These are phyloP conservation scores for Saccharomyces pastorianus DNA, from an alignment of 1,139 yeast species.

Conservation along the genomic window DNA sequence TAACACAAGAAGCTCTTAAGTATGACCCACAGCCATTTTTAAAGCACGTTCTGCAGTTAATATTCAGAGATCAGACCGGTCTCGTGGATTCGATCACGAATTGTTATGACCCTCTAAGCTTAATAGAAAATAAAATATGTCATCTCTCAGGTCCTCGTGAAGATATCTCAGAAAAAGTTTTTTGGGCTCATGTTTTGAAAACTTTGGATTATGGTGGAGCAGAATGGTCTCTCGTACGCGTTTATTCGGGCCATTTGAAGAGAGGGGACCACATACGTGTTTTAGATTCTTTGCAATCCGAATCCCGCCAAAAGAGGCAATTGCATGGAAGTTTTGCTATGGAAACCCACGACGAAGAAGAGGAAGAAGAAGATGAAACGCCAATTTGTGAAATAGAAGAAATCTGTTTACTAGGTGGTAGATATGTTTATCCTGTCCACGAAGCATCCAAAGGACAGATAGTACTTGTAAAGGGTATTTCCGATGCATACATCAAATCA, in stretches of 20 bases:
- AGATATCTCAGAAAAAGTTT: neutral
- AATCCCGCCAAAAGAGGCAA: neutral
- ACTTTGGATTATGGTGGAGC: conserved; percentile 39
- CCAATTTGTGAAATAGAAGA: conserved; percentile 37
- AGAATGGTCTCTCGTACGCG: conserved; percentile 46
- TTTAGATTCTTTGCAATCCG: conserved; percentile 36
- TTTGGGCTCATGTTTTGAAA: conserved; percentile 56
- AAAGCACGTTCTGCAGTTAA: conserved; percentile 42
- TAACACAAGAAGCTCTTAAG: conserved; percentile 37
- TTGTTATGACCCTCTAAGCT: conserved; percentile 3
- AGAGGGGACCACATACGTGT: conserved; percentile 45
- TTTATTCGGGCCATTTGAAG: conserved; percentile 51
- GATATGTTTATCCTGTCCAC: conserved; percentile 54
- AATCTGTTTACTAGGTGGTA: conserved; percentile 59
- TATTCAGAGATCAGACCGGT: conserved; percentile 49
- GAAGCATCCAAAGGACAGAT: conserved; percentile 57
- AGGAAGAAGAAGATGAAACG: conserved; percentile 37
- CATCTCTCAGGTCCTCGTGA: neutral
- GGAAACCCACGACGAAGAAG: conserved; percentile 41
- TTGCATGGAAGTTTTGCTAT: neutral
- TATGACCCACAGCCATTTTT: conserved; percentile 55
- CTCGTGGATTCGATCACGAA: conserved; percentile 39
- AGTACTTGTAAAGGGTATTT: conserved; percentile 55
- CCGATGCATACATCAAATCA: conserved; percentile 49
- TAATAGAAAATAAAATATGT: neutral